phyloP scores from a whole-genome alignment of 257 asterid species.

The Solanum appendiculatum region DNA sequence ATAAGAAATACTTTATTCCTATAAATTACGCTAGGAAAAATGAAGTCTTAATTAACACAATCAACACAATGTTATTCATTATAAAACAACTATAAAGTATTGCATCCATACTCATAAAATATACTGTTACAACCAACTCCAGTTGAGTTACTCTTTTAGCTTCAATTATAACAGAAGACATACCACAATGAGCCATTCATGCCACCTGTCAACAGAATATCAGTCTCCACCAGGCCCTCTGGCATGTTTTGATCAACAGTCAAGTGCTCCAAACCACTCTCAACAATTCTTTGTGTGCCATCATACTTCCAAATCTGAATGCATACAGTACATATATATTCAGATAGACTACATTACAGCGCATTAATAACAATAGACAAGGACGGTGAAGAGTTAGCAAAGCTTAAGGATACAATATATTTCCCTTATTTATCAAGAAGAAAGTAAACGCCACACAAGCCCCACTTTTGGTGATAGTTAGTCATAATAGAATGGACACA shows the following conservation, averaged over 20 bases:
- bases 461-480: neutral
- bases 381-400: neutral
- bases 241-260: constrained; percentile 38
- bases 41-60: neutral
- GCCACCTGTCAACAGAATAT: constrained; percentile 56
- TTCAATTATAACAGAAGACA: constrained; percentile 6
- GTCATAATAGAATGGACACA: neutral
- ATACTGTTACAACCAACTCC: neutral
- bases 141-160: neutral
- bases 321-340: neutral
- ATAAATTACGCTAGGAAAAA: neutral
- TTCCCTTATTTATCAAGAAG: neutral
- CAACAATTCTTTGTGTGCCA: constrained; percentile 38
- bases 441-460: neutral
- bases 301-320: constrained; percentile 63
- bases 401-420: neutral
- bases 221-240: constrained; percentile 38
- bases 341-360: neutral
- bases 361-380: neutral
- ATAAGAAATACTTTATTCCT: neutral
- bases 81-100: neutral
- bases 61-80: neutral
- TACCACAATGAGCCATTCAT: constrained; percentile 44
- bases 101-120: neutral
- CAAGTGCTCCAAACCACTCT: constrained; percentile 47